These are phyloP conservation scores for thale cress (Arabidopsis thaliana) DNA, from an alignment of 345 rosid genomes.

Conservation along the genomic window DNA sequence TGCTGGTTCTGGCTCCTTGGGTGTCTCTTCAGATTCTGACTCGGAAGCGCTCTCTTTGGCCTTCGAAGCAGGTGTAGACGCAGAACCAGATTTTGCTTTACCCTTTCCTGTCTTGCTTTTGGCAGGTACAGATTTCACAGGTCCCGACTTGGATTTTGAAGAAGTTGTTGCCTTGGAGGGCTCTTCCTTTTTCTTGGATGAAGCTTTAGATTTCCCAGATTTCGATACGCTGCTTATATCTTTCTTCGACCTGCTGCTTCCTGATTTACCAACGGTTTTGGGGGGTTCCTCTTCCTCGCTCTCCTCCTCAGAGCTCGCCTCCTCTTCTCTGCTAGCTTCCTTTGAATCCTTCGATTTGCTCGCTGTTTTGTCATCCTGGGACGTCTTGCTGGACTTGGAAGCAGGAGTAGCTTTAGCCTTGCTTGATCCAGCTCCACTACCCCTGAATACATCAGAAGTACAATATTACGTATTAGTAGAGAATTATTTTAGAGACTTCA, in stretches of 20 bases:
- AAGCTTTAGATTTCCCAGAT: slow-evolving; percentile 56
- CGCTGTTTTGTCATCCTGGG: slow-evolving; percentile 50
- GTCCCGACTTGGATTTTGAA: slow-evolving; percentile 56
- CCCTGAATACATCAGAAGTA: slow-evolving; percentile 48
- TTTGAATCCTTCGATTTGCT: slow-evolving; percentile 38
- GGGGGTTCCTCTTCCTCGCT: slow-evolving; percentile 54
- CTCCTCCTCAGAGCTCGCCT: slow-evolving; percentile 42
- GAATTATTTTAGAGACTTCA: slow-evolving; percentile 1
- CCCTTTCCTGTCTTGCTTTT: slow-evolving; percentile 52
- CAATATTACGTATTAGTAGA: slow-evolving; percentile 14
- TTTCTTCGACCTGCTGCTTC: slow-evolving; percentile 58
- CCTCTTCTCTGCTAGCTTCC: slow-evolving; percentile 51
- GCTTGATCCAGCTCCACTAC: slow-evolving; percentile 64
- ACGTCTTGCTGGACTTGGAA: slow-evolving; percentile 46
- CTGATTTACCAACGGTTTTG: slow-evolving; percentile 46
- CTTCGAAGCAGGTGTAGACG: slow-evolving; percentile 52
- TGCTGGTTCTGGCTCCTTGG: slow-evolving; percentile 45
- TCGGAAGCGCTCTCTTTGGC: slow-evolving; percentile 52
- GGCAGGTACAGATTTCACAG: slow-evolving; percentile 47
- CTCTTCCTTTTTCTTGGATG: slow-evolving; percentile 51
- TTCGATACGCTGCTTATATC: slow-evolving; percentile 43
- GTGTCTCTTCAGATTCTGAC: slow-evolving; percentile 60
- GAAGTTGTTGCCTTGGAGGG: slow-evolving; percentile 35
- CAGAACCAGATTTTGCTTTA: slow-evolving; percentile 55
- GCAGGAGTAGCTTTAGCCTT: slow-evolving; percentile 59